Conservation (phyloP, 1,284 basidiomycete species). For the Neotropicomus parvogracilis region DNA sequence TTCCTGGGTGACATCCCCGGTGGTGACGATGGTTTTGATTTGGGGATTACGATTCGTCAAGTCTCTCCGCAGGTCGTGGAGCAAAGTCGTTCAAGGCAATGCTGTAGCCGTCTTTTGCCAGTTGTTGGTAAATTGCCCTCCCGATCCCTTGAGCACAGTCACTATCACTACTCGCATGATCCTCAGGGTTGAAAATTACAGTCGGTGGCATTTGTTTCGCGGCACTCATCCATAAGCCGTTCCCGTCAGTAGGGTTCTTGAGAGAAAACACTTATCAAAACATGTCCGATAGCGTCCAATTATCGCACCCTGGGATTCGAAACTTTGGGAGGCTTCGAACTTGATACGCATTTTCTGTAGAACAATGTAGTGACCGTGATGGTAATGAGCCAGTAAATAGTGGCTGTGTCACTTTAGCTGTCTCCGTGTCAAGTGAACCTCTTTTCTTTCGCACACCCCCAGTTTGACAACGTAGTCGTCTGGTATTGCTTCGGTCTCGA, state of each 20-base stretch:
- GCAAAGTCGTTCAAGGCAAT: conserved; percentile 4
- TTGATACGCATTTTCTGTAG: too few relatives aligned
- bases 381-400: too few relatives aligned
- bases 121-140: neutral
- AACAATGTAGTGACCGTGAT: too few relatives aligned
- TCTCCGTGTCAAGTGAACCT: too few relatives aligned
- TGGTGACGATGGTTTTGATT: conserved; percentile 1
- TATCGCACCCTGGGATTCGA: too few relatives aligned
- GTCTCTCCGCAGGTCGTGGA: neutral
- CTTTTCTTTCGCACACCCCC: conserved; percentile 2
- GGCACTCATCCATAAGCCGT: too few relatives aligned
- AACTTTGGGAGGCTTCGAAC: too few relatives aligned
- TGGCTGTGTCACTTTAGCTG: too few relatives aligned
- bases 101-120: conserved; percentile 1
- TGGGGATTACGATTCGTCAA: neutral
- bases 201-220: too few relatives aligned
- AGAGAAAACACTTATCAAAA: too few relatives aligned
- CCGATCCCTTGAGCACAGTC: conserved; percentile 8
- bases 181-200: neutral
- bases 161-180: neutral
- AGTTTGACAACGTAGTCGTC: conserved; percentile 6
- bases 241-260: too few relatives aligned
- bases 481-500: conserved; percentile 7
- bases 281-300: too few relatives aligned
- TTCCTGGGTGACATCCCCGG: conserved; percentile 4